Base-by-base conservation (phyloP, 306 rosid genomes). In the Cicer yamashitae region DNA sequence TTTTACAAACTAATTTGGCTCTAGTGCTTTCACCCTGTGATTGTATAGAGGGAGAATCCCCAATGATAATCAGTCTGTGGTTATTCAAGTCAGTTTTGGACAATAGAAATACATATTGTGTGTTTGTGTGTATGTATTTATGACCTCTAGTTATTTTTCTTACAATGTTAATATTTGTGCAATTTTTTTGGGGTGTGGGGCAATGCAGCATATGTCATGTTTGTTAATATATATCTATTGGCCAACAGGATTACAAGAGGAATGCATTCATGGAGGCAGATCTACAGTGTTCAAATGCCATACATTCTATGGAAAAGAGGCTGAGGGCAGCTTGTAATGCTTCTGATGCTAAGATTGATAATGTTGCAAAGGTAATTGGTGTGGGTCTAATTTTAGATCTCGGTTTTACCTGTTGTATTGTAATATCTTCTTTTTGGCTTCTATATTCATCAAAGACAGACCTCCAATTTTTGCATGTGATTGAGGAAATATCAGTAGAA, bases 221-320 rank as follows among this genome's bases (percentile, higher is more conserved):
- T 12, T 60, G 66, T 7, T 60, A 37, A 60, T 37, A 4, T 58
- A 43, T 75, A 81, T 18, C 63, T 71, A 75, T 85, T 88, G 82
- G 11, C 39, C 70, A 52, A 77, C 93, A 96, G 99, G 97, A 96
- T 83, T 90, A 89, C 71, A 96, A 87, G 81, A 88, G 79, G 79
- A 89, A 73, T 79, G 93, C 97, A 34, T 92, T 83, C 83, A 82
- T 87, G 91, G 97, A 92, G 91, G 99, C 99, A 67, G 97, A 96
- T 41, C 48, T 88, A 83, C 91, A 67, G 63, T 92, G 96, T 84
- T 77, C 96, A 73, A 89, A 87, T 71, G 88, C 92, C 11, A 85
- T 92, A 80, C 99, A 85, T 59, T 87, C 85, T 73, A 96, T 96
- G 99, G 98, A 96, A 82, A 89, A 85, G 83, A 92, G 88, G 88